A percentile compares a stretch with the other conserved stretches of the same genome.
Evolutionary conservation across 1,139 yeast genomes (phyloP).

Genomic region (Debaryomyces coudertii): DNA sequence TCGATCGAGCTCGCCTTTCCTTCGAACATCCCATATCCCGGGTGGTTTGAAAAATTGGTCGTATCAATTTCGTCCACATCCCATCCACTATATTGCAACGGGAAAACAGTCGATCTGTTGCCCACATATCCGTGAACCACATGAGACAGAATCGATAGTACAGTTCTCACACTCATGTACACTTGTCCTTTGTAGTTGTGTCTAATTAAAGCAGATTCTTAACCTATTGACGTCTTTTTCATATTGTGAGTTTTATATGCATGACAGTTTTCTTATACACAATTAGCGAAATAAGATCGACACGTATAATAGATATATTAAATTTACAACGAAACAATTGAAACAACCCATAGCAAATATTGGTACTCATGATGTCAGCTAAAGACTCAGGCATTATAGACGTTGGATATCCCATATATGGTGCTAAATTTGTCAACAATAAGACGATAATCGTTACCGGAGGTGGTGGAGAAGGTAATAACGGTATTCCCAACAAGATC

Average conservation of each 20-base stretch:
- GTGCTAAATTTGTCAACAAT: slow-evolving; percentile 68
- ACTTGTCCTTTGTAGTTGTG: background rate
- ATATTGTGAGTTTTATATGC: background rate
- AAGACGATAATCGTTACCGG: slow-evolving; percentile 75
- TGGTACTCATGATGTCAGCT: slow-evolving; percentile 31
- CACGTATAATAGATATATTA: slow-evolving; percentile 6
- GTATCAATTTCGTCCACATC: slow-evolving; percentile 82
- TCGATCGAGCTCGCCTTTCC: slow-evolving; percentile 22
- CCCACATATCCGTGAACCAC: slow-evolving; percentile 91
- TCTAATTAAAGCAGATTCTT: background rate
- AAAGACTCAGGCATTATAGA: slow-evolving; percentile 48
- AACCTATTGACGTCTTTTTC: background rate
- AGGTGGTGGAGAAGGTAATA: slow-evolving; percentile 92
- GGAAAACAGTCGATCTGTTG: slow-evolving; percentile 77
- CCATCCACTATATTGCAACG: slow-evolving; percentile 79
- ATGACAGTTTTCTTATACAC: slow-evolving; percentile 7
- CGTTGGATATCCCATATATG: slow-evolving; percentile 81
- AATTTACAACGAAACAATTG: background rate
- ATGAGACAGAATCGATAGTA: slow-evolving; percentile 67
- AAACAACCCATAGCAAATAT: background rate
- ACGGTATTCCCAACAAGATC: slow-evolving; percentile 85
- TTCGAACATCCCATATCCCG: slow-evolving; percentile 63
- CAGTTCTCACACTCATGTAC: slow-evolving; percentile 8
- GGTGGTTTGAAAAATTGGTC: slow-evolving; percentile 80
- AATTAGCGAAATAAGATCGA: slow-evolving; percentile 3